Evolutionary conservation across 2,329 filamentous ascomycete genomes (phyloP), one percentile per base, ranked within the genome.

Genomic region (Curvularia sp.): DNA sequence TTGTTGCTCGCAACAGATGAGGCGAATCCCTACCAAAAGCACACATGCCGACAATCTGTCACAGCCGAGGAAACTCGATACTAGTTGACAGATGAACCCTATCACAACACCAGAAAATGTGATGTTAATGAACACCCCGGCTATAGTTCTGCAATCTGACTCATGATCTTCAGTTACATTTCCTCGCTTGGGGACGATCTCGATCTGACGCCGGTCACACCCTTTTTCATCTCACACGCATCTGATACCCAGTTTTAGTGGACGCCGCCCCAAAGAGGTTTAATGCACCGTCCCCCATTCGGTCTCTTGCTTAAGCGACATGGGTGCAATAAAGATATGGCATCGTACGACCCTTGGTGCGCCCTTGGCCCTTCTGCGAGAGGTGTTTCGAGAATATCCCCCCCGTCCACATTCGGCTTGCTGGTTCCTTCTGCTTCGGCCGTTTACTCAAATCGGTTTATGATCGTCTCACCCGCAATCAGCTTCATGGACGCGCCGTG

Each of bases 271-370:
- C 59, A 48, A 63, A 61, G 27, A 32, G 50, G 58, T 57, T 53
- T 61, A 60, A 61, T 61, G 38, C 30, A 28, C n/a, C 13, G 12
- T 47, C 45, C 23, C 49, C 42, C 41, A 64, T 63, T 47, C 47
- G 55, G 46, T 43, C n/a, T 41, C 53, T 49, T 59, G 60, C 60
- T 52, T 65, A 63, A 63, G 57, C 63, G 60, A 63, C 63, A 55
- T 59, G 55, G 55, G 50, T 65, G 41, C 60, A 61, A 59, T 54
- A 49, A 54, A 42, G 52, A 50, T 49, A 61, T 53, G 50, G 50
- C 38, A 61, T 63, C 63, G 63, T 65, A 65, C 60, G 60, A 65
- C 50, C 41, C 50, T 61, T 41, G 39, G 55, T 38, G 53, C 53
- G 53, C 50, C 50, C 46, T 46, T 57, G 53, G 46, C 42, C 39